These are phyloP conservation scores for Phylloporus sp. DNA, from an alignment of 768 basidiomycete species.

Conservation along the genomic window DNA sequence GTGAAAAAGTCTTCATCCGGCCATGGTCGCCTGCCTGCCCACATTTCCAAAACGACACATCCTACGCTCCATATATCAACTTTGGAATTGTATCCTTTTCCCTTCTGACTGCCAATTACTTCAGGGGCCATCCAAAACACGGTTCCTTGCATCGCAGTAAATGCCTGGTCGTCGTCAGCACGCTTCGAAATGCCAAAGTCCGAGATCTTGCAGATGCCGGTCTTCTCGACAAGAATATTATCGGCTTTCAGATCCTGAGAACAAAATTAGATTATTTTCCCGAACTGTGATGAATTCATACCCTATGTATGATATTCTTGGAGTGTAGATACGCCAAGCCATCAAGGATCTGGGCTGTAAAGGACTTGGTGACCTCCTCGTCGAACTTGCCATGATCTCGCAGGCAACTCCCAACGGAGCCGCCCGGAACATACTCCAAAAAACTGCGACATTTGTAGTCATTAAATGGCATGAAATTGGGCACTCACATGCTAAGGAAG, in stretches of 20 bases:
- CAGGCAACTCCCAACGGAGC: slow-evolving; percentile 87
- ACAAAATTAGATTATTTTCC: slow-evolving; percentile 6
- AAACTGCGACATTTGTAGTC: slow-evolving; percentile 54
- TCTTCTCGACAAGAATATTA: slow-evolving; percentile 93
- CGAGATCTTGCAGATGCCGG: slow-evolving; percentile 93
- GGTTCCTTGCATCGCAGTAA: slow-evolving; percentile 94
- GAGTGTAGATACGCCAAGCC: slow-evolving; percentile 93
- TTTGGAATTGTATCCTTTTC: slow-evolving; percentile 90
- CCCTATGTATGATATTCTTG: slow-evolving; percentile 89
- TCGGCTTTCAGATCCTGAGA: slow-evolving; percentile 92
- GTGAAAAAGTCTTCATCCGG: slow-evolving; percentile 83
- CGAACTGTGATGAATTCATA: slow-evolving; percentile 26
- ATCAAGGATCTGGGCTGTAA: slow-evolving; percentile 85
- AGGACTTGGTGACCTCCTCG: slow-evolving; percentile 88
- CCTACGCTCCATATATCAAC: slow-evolving; percentile 99
- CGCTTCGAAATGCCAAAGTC: slow-evolving; percentile 99
- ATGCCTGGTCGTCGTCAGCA: slow-evolving; percentile 81
- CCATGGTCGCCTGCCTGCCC: slow-evolving; percentile 96
- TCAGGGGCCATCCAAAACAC: slow-evolving; percentile 99
- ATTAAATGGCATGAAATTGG: background rate
- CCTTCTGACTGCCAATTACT: slow-evolving; percentile 78
- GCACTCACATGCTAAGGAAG: slow-evolving; percentile 85
- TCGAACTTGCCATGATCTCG: slow-evolving; percentile 91
- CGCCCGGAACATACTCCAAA: slow-evolving; percentile 98
- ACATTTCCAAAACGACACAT: slow-evolving; percentile 99